Percentiles rank a stretch among this genome's conserved stretches.
phyloP scores from a whole-genome alignment of 116 monocot genomes.

The Posidonia oceanica region DNA sequence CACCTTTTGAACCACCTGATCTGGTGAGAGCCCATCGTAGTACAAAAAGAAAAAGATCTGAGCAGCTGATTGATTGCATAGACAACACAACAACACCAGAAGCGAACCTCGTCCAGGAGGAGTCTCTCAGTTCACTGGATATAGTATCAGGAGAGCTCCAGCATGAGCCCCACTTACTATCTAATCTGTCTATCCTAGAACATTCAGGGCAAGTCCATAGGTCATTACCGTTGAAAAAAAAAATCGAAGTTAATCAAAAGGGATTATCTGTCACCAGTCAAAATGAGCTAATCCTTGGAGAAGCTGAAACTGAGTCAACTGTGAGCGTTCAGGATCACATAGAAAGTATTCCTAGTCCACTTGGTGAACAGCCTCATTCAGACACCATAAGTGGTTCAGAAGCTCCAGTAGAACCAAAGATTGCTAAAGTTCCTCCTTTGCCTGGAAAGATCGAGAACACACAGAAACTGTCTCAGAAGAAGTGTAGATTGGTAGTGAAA shows the following conservation, averaged over 20 bases:
- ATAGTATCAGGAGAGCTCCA: not conserved
- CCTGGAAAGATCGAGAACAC: conserved; percentile 8
- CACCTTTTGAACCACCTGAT: conserved; percentile 73
- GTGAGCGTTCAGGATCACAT: conserved; percentile 6
- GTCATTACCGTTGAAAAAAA: not conserved
- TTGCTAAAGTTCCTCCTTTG: conserved; percentile 4
- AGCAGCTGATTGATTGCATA: conserved; percentile 2
- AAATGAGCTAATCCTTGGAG: conserved; percentile 1
- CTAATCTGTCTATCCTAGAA: not conserved
- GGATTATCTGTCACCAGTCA: not conserved
- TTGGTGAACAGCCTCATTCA: not conserved
- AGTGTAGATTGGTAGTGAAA: conserved; percentile 40
- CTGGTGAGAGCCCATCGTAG: conserved; percentile 21
- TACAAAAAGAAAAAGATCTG: not conserved
- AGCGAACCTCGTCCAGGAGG: not conserved
- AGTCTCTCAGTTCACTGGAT: conserved; percentile 1
- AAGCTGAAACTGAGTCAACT: conserved; percentile 4
- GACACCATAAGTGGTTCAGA: conserved; percentile 9
- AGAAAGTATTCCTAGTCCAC: not conserved
- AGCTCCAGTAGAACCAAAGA: conserved; percentile 7
- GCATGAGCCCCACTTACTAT: conserved; percentile 1
- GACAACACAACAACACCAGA: not conserved
- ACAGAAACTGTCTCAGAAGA: conserved; percentile 19
- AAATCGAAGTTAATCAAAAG: not conserved
- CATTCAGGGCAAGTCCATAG: not conserved